Evolutionary conservation across 257 asterid genomes (phyloP).

Genomic region (Ligustrum vulgare): DNA sequence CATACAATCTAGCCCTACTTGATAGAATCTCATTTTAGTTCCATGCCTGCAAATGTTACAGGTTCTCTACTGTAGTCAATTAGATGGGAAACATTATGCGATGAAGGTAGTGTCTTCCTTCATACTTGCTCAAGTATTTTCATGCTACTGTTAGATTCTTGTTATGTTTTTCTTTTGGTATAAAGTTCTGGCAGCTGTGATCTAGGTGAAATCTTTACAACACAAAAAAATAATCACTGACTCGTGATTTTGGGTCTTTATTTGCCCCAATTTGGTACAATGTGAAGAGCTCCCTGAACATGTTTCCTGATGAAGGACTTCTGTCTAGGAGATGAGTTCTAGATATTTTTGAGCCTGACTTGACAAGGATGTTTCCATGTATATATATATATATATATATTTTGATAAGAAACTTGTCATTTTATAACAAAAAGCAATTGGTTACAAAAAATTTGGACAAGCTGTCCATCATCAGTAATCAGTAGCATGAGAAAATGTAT

Average conservation of each 20-base stretch:
- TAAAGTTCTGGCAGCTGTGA: background rate
- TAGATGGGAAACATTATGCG: conserved; percentile 82
- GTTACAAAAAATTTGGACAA: too few species aligned
- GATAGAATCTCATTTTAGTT: conserved; percentile 16
- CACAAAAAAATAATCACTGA: conserved; percentile 2
- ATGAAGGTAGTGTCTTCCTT: conserved; percentile 62
- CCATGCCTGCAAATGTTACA: conserved; percentile 39
- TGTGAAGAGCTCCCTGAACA: conserved; percentile 1
- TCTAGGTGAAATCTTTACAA: background rate
- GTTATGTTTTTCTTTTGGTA: background rate
- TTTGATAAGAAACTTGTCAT: too few species aligned
- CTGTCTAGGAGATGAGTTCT: background rate
- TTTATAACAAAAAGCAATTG: too few species aligned
- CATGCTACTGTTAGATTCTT: background rate
- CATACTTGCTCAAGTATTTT: conserved; percentile 21
- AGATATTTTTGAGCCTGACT: background rate
- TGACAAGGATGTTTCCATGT: background rate
- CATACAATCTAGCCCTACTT: conserved; percentile 8
- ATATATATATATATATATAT: too few species aligned
- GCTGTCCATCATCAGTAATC: too few species aligned
- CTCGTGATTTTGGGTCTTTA: background rate
- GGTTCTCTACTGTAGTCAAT: conserved; percentile 82
- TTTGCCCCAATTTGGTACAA: conserved; percentile 8
- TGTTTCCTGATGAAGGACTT: background rate
- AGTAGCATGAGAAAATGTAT: too few species aligned